phyloP scores from a whole-genome alignment of 2,329 filamentous ascomycete genomes.

The Clonostachys sp. region DNA sequence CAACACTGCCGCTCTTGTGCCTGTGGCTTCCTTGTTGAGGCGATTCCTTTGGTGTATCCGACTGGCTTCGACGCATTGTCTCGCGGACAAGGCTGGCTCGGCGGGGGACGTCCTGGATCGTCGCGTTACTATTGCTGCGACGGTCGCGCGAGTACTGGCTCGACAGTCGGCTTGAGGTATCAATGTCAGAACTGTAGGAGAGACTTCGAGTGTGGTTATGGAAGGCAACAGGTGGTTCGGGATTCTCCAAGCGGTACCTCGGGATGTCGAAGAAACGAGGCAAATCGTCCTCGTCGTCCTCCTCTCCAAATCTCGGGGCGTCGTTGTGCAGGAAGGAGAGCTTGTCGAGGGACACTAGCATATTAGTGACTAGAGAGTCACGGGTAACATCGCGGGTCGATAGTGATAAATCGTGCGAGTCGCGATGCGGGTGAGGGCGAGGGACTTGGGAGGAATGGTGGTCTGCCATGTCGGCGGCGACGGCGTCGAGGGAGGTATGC shows the following conservation, averaged over 20 bases:
- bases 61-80: constrained; percentile 17
- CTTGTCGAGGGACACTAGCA: constrained; percentile 89
- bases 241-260: constrained; percentile 2
- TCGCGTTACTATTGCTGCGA: constrained; percentile 77
- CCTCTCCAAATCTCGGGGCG: constrained; percentile 14
- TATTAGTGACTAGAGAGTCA: constrained; percentile 91
- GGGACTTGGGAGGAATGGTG: constrained; percentile 10
- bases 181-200: constrained; percentile 59
- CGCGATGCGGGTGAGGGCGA: constrained; percentile 29
- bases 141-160: constrained; percentile 51
- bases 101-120: constrained; percentile 53
- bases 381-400: constrained; percentile 72
- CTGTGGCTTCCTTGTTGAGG: constrained; percentile 24
- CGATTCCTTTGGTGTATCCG: constrained; percentile 26
- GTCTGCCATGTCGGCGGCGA: constrained; percentile 15
- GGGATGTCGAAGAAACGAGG: constrained; percentile 10
- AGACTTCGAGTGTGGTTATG: constrained; percentile 27
- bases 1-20: constrained; percentile 64
- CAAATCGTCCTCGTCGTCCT: constrained; percentile 14
- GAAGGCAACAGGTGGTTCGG: constrained; percentile 29
- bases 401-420: constrained; percentile 84
- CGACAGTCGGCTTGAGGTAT: constrained; percentile 50
- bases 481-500: constrained; percentile 6
- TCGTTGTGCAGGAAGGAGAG: constrained; percentile 41
- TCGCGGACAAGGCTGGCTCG: constrained; percentile 62